Base-by-base conservation (phyloP, 768 basidiomycete genomes). In the Neoboletus magnificus region DNA sequence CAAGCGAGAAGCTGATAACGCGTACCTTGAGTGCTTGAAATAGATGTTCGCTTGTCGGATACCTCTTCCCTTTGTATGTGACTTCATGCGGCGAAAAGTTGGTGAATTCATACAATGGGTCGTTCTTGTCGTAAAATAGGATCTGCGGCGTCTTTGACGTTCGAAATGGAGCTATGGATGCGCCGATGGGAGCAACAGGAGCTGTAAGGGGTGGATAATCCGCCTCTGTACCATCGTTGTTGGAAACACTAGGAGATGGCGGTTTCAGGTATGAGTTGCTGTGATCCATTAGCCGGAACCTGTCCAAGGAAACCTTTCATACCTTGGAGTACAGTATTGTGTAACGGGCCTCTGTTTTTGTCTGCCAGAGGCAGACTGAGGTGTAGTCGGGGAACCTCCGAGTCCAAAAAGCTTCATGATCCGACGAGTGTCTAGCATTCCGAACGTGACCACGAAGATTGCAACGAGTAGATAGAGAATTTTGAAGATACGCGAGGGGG, bases 31-130 rank as follows among this genome's bases (percentile, higher is more conserved):
- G 80, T 3, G 87, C 84, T 61, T 89, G 87, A 63, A 87, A 89
- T 12, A 89, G 77, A 68, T 89, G 88, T 65, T 89, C 88, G 64
- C 85, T 85, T 1, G 87, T 90, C 1, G 87, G 85, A 64, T 89
- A 90, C 51, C 71, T 75, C 64, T 82, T 85, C 39, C 82, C 82
- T 32, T 82, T 77, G 65, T 86, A 84, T 11, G 74, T 61, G 11
- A 90, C 80, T 42, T 81, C 75, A 66, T 89, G 86, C 1, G 81
- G 67, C 11, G 88, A 88, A 67, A 88, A 88, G 67, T 87, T 87
- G 40, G 86, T 87, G 63, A 88, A 87, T 8, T 83, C 86, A 57
- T 87, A 86, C 64, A 86, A 76, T 12, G 85, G 83, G 42, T 80
- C 74, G 13, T 79, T 72, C 63, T 82, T 87, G 60, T 86, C 77